Evolutionary conservation across 352 stramenopile genomes (phyloP).

Genomic region (Phytophthora europaea): DNA sequence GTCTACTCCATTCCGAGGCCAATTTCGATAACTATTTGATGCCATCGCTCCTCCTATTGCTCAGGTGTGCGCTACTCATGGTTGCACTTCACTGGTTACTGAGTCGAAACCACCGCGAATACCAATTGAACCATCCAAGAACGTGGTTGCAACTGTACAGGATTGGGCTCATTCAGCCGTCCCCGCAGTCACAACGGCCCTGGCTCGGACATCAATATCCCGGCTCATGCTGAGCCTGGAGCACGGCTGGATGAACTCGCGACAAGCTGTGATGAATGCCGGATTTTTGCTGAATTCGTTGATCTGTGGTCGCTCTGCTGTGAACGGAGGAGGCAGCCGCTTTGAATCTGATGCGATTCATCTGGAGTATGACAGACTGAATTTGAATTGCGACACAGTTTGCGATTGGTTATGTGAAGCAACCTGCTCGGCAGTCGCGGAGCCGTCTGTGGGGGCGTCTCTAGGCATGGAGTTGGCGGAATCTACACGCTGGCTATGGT

Average conservation of each 20-base stretch:
- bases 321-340: not conserved
- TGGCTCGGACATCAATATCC: not conserved
- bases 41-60: not conserved
- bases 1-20: not conserved
- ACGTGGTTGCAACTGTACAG: too few species aligned
- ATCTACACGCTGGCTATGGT: not conserved
- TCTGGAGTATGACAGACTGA: not conserved
- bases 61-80: too few species aligned
- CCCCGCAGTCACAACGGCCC: not conserved
- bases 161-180: not conserved
- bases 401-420: not conserved
- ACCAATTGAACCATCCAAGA: too few species aligned
- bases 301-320: not conserved
- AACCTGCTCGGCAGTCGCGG: not conserved
- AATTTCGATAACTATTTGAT: not conserved
- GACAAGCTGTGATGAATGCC: not conserved
- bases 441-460: not conserved
- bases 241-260: not conserved
- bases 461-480: not conserved
- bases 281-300: not conserved
- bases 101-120: too few species aligned
- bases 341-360: not conserved
- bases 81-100: too few species aligned
- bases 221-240: not conserved
- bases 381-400: not conserved